These are phyloP conservation scores for Polysphondylium violaceum DNA, from an alignment of 78 protist species.

Conservation along the genomic window DNA sequence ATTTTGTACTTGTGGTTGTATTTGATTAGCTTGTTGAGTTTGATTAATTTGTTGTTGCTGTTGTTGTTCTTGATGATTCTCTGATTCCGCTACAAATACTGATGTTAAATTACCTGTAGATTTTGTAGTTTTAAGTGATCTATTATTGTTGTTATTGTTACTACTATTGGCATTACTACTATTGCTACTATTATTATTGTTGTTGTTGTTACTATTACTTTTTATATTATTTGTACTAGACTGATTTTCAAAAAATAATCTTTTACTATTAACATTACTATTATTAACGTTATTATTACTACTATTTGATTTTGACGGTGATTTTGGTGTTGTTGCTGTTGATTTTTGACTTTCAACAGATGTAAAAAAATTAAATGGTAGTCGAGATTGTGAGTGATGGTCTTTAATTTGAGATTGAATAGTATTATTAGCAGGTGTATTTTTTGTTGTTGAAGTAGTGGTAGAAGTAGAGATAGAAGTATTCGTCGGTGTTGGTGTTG, in stretches of 20 bases:
- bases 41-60: not conserved
- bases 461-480: not conserved
- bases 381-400: constrained; percentile 1
- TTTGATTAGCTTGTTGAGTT: not conserved
- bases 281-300: too few relatives aligned
- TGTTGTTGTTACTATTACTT: not conserved
- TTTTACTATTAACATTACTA: constrained; percentile 14
- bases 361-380: constrained; percentile 5
- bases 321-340: not conserved
- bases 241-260: constrained; percentile 33
- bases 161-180: not conserved
- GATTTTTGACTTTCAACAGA: not conserved
- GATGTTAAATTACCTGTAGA: not conserved
- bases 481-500: not conserved
- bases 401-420: not conserved
- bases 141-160: not conserved
- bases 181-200: not conserved
- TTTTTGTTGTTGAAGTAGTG: not conserved
- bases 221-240: not conserved
- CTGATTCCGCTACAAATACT: not conserved
- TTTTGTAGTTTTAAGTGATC: not conserved
- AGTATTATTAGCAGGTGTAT: not conserved
- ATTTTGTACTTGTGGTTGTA: not conserved
- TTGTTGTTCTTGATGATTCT: not conserved
- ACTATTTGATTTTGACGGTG: constrained; percentile 8